phyloP scores from a whole-genome alignment of 345 rosid genomes.

The Sonneratia alba region DNA sequence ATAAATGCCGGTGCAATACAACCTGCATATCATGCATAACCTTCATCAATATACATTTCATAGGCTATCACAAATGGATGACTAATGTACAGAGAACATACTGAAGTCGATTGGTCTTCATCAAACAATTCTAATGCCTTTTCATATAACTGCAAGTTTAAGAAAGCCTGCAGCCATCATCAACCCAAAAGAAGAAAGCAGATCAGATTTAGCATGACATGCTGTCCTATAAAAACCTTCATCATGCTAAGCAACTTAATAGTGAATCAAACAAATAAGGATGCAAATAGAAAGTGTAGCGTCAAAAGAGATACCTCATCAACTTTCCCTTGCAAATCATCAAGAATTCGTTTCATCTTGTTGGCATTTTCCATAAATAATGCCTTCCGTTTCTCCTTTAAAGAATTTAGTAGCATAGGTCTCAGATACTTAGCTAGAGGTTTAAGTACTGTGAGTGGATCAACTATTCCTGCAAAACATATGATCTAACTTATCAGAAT shows the following conservation, averaged over 20 bases:
- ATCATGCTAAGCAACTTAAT: slow-evolving; percentile 3
- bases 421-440: slow-evolving; percentile 61
- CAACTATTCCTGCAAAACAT: slow-evolving; percentile 49
- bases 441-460: slow-evolving; percentile 42
- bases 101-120: slow-evolving; percentile 80
- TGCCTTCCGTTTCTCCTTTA: slow-evolving; percentile 77
- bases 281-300: slow-evolving; percentile 13
- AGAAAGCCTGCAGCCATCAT: slow-evolving; percentile 54
- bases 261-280: slow-evolving; percentile 2
- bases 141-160: slow-evolving; percentile 85
- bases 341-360: slow-evolving; percentile 60
- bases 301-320: slow-evolving; percentile 56
- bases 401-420: slow-evolving; percentile 67
- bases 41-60: slow-evolving; percentile 15
- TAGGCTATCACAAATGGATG: slow-evolving; percentile 10
- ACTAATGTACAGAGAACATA: slow-evolving; percentile 31
- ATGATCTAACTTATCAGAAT: slow-evolving; percentile 15
- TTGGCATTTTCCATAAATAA: slow-evolving; percentile 81
- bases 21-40: slow-evolving; percentile 41
- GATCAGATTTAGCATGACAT: not conserved
- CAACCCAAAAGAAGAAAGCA: slow-evolving; percentile 1
- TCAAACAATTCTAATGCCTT: slow-evolving; percentile 84
- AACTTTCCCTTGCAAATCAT: slow-evolving; percentile 76
- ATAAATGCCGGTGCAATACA: slow-evolving; percentile 76
- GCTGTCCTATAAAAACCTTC: not conserved